A percentile compares a stretch with the other conserved stretches of the same genome.
These are phyloP conservation scores for Beauveria brongniartii DNA, from an alignment of 2,329 filamentous ascomycete species.

Conservation along the genomic window DNA sequence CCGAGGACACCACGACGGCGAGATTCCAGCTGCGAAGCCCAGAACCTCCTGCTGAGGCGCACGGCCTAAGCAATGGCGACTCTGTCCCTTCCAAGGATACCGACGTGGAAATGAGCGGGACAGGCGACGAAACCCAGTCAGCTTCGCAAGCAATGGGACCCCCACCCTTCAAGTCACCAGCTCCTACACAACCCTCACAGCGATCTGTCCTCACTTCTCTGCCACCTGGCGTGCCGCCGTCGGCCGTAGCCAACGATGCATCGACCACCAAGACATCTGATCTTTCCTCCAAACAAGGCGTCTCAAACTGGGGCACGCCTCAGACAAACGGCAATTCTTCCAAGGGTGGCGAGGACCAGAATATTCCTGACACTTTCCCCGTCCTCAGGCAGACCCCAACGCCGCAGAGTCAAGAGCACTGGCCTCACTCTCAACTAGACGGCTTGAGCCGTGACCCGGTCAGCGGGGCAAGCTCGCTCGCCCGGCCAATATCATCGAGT, in stretches of 20 bases:
- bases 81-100: slow-evolving; percentile 39
- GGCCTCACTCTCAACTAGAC: slow-evolving; percentile 51
- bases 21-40: slow-evolving; percentile 49
- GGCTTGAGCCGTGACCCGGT: slow-evolving; percentile 34
- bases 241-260: slow-evolving; percentile 67
- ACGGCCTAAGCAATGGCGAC: slow-evolving; percentile 46
- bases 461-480: slow-evolving; percentile 19
- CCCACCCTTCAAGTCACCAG: slow-evolving; percentile 32
- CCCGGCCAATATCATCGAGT: slow-evolving; percentile 33
- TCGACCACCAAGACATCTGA: slow-evolving; percentile 89
- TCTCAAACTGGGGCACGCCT: slow-evolving; percentile 59
- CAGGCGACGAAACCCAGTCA: slow-evolving; percentile 39
- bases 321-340: slow-evolving; percentile 52
- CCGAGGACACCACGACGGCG: slow-evolving; percentile 41
- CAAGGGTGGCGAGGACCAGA: slow-evolving; percentile 24
- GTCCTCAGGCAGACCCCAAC: slow-evolving; percentile 29
- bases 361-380: slow-evolving; percentile 47
- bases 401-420: slow-evolving; percentile 44
- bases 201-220: slow-evolving; percentile 51
- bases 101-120: slow-evolving; percentile 56
- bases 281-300: slow-evolving; percentile 53
- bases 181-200: slow-evolving; percentile 55
- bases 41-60: slow-evolving; percentile 24
- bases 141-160: slow-evolving; percentile 44
- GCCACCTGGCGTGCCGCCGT: slow-evolving; percentile 49